These are phyloP conservation scores for Talaromyces trachyspermus DNA, from an alignment of 495 filamentous ascomycete genomes.

Conservation along the genomic window DNA sequence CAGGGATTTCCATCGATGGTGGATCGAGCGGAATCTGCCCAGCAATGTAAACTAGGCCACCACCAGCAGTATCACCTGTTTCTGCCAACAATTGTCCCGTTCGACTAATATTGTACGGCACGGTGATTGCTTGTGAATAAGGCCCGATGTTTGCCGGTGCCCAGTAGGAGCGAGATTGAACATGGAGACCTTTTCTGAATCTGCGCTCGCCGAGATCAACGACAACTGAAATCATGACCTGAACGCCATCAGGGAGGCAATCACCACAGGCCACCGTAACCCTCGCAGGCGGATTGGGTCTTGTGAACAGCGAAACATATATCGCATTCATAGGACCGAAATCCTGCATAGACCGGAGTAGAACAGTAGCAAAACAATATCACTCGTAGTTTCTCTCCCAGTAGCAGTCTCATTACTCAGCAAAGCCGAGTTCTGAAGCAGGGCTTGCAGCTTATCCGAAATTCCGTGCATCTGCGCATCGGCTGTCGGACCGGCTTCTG, in stretches of 20 bases:
- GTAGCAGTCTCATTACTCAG: no score
- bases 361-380: conserved; percentile 69
- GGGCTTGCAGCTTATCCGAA: conserved; percentile 23
- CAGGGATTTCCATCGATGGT: conserved; percentile 58
- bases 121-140: conserved; percentile 81
- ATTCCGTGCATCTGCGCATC: conserved; percentile 41
- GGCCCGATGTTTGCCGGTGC: conserved; percentile 97
- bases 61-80: no score
- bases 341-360: conserved; percentile 71
- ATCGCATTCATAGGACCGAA: conserved; percentile 66
- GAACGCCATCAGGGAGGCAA: conserved; percentile 45
- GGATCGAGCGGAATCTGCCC: conserved; percentile 91
- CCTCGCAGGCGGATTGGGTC: conserved; percentile 76
- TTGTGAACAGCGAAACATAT: conserved; percentile 61
- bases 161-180: conserved; percentile 94
- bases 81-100: no score
- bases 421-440: conserved; percentile 20
- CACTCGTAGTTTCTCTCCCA: conserved; percentile 37
- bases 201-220: conserved; percentile 28
- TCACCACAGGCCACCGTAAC: conserved; percentile 74
- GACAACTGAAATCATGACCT: conserved; percentile 54
- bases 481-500: conserved; percentile 30
- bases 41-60: conserved; percentile 55
- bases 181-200: conserved; percentile 61
- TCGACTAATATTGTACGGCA: conserved; percentile 26